Evolutionary conservation across 2,329 filamentous ascomycete genomes (phyloP).

Genomic region (Teratosphaeria zuluensis): DNA sequence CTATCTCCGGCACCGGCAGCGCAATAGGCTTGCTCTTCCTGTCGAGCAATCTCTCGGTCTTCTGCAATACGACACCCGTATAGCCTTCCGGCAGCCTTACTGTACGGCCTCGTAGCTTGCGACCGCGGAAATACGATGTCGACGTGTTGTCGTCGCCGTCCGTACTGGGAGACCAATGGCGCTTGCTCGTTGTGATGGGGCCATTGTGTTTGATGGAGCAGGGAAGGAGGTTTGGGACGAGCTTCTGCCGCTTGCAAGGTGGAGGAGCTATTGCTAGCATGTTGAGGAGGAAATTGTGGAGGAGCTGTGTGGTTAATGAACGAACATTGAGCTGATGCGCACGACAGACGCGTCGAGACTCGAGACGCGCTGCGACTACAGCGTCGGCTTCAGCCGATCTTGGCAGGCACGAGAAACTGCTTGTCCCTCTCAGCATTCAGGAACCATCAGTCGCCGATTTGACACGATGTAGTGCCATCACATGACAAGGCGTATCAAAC

Average conservation of each 20-base stretch:
- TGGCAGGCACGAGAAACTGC: neutral
- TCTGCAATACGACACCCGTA: slow-evolving; percentile 31
- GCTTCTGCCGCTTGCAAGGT: slow-evolving; percentile 22
- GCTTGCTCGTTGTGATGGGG: slow-evolving; percentile 49
- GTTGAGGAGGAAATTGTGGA: neutral
- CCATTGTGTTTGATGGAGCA: slow-evolving; percentile 74
- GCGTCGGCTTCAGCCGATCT: neutral
- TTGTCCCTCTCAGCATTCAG: too few relatives aligned
- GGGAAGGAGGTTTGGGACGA: slow-evolving; percentile 64
- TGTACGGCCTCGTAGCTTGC: slow-evolving; percentile 61
- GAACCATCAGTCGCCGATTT: too few relatives aligned
- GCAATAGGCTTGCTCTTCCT: neutral
- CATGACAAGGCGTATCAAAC: too few relatives aligned
- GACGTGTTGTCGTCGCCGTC: slow-evolving; percentile 2
- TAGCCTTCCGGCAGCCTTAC: slow-evolving; percentile 64
- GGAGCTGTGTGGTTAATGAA: neutral
- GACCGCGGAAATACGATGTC: slow-evolving; percentile 65
- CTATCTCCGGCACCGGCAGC: neutral
- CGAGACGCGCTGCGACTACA: neutral
- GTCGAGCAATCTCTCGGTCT: slow-evolving; percentile 11
- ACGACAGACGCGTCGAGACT: neutral
- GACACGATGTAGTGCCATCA: too few relatives aligned
- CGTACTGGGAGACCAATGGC: slow-evolving; percentile 59
- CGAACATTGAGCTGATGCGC: neutral
- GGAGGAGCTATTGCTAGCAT: slow-evolving; percentile 38